These are phyloP conservation scores for Cordyceps farinosa DNA, from an alignment of 2,329 filamentous ascomycete species.

Conservation along the genomic window DNA sequence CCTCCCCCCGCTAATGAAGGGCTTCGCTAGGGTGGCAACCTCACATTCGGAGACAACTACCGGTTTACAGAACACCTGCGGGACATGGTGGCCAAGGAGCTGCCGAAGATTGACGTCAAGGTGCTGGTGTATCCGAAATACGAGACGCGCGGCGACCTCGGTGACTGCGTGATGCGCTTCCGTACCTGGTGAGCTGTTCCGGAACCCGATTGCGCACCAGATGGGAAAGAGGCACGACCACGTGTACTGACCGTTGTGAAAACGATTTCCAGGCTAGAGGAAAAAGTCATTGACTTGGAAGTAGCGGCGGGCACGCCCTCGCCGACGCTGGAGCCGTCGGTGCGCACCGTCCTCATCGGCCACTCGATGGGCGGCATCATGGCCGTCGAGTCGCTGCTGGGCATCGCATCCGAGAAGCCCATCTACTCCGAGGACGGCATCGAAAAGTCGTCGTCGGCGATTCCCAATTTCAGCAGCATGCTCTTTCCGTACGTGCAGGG, in stretches of 20 bases:
- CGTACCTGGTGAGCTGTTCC: conserved; percentile 62
- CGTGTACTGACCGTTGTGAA: not conserved
- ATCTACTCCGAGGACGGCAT: conserved; percentile 46
- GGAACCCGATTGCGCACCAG: not conserved
- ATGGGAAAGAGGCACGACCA: no score
- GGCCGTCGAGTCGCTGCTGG: conserved; percentile 80
- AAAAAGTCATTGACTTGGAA: conserved; percentile 92
- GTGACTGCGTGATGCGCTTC: conserved; percentile 67
- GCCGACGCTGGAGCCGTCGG: conserved; percentile 81
- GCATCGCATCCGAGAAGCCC: conserved; percentile 57
- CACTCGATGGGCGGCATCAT: conserved; percentile 95
- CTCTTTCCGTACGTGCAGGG: conserved; percentile 95
- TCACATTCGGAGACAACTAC: conserved; percentile 66
- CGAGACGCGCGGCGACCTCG: conserved; percentile 75
- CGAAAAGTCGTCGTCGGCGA: conserved; percentile 33
- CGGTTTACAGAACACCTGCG: conserved; percentile 71
- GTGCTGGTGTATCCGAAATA: conserved; percentile 74
- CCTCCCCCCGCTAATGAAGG: not conserved
- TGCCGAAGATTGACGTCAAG: conserved; percentile 66
- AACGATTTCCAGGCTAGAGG: conserved; percentile 61
- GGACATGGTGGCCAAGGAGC: conserved; percentile 57
- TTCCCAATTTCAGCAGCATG: conserved; percentile 52
- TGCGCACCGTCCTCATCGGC: conserved; percentile 76
- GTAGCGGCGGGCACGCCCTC: conserved; percentile 75
- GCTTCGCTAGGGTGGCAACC: conserved; percentile 61